Percentiles rank a stretch among this genome's conserved stretches.
phyloP scores from a whole-genome alignment of 371 early-diverging fungal genomes.

The Mortierella sp. region DNA sequence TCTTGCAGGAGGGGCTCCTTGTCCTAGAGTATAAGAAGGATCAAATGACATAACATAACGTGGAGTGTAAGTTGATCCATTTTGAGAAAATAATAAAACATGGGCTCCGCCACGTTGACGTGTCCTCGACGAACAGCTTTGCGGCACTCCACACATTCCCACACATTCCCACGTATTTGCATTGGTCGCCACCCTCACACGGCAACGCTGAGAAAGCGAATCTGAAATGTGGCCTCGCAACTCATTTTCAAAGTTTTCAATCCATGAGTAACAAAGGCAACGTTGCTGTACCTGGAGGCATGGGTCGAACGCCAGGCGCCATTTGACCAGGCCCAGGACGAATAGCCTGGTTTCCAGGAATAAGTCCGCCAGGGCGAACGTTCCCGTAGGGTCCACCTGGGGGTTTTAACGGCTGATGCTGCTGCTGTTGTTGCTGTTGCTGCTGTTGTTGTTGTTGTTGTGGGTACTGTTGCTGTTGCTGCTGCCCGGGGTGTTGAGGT shows the following conservation, averaged over 20 bases:
- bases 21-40: constrained; percentile 14
- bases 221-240: not conserved
- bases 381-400: constrained; percentile 14
- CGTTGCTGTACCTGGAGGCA: constrained; percentile 22
- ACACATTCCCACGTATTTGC: not conserved
- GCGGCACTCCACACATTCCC: not conserved
- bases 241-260: not conserved
- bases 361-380: constrained; percentile 26
- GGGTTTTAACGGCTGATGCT: constrained; percentile 24
- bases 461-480: not conserved
- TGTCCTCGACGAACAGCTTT: not conserved
- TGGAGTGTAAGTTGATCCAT: not conserved
- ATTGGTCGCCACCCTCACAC: not conserved
- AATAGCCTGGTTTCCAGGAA: constrained; percentile 17
- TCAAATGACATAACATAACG: not conserved
- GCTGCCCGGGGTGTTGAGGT: constrained; percentile 14
- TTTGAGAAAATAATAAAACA: not conserved
- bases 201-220: not conserved
- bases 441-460: not conserved
- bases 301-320: constrained; percentile 24
- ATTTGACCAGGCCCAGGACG: constrained; percentile 22
- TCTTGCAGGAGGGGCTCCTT: constrained; percentile 13
- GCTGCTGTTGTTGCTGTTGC: constrained; percentile 1
- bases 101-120: constrained; percentile 5
- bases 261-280: not conserved